Percentiles rank a stretch among this genome's conserved stretches.
These are phyloP conservation scores for Ceratocystis colombiana DNA, from an alignment of 2,329 filamentous ascomycete species.

Conservation along the genomic window DNA sequence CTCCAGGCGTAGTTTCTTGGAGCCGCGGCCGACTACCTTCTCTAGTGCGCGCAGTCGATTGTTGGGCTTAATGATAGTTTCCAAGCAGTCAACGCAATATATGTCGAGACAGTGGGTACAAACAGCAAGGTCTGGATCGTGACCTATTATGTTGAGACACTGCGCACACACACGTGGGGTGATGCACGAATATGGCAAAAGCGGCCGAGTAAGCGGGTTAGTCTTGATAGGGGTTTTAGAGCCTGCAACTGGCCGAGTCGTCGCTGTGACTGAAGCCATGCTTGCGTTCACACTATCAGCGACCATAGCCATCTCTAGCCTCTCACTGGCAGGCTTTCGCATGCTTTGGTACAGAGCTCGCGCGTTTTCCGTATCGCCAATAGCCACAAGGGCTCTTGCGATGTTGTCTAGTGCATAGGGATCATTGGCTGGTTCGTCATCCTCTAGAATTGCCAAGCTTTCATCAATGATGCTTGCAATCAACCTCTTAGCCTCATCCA, in stretches of 20 bases:
- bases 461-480: slow-evolving; percentile 33
- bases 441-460: slow-evolving; percentile 34
- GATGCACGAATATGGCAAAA: slow-evolving; percentile 34
- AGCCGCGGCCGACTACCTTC: slow-evolving; percentile 30
- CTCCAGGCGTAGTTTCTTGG: slow-evolving; percentile 30
- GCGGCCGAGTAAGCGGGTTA: slow-evolving; percentile 30
- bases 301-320: slow-evolving; percentile 29
- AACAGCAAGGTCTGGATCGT: slow-evolving; percentile 32
- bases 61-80: slow-evolving; percentile 28
- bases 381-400: slow-evolving; percentile 35
- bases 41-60: slow-evolving; percentile 16
- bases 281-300: slow-evolving; percentile 29
- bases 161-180: slow-evolving; percentile 34
- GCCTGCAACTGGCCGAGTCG: background rate
- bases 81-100: slow-evolving; percentile 34
- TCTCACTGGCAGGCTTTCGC: slow-evolving; percentile 31
- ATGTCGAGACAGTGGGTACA: slow-evolving; percentile 36
- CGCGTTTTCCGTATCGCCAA: slow-evolving; percentile 34
- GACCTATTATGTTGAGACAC: slow-evolving; percentile 33
- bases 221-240: slow-evolving; percentile 26
- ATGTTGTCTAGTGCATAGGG: slow-evolving; percentile 37
- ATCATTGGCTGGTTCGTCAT: slow-evolving; percentile 37
- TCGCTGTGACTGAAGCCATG: background rate
- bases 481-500: slow-evolving; percentile 29
- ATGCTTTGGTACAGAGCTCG: slow-evolving; percentile 35